These are phyloP conservation scores for Diplodia scrobiculata DNA, from an alignment of 2,329 filamentous ascomycete species.

Conservation along the genomic window DNA sequence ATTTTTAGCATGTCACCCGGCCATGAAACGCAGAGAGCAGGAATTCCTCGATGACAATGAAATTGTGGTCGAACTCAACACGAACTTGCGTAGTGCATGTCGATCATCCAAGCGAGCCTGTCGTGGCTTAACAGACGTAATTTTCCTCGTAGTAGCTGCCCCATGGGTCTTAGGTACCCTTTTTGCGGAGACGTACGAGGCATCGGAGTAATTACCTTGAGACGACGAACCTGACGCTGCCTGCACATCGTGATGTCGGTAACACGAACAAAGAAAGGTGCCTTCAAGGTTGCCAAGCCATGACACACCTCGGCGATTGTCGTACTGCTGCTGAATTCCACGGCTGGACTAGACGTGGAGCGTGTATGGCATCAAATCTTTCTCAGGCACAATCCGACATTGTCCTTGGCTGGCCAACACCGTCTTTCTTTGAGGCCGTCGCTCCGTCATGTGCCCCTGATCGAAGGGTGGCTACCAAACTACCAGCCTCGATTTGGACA, in stretches of 20 bases:
- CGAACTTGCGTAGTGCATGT: background rate
- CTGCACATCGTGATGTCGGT: slow-evolving; percentile 5
- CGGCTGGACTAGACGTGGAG: no score
- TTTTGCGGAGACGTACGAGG: slow-evolving; percentile 10
- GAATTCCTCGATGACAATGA: background rate
- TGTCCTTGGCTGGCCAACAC: no score
- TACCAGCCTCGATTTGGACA: background rate
- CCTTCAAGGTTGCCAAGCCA: background rate
- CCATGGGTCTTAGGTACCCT: slow-evolving; percentile 6
- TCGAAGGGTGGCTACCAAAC: background rate
- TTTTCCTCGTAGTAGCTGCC: slow-evolving; percentile 18
- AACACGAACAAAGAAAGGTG: background rate
- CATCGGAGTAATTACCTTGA: slow-evolving; percentile 11
- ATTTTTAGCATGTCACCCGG: background rate
- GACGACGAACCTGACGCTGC: background rate
- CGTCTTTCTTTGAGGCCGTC: background rate
- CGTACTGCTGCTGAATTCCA: no score
- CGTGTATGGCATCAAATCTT: background rate
- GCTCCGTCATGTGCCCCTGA: background rate
- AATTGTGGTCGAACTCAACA: background rate
- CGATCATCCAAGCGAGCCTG: slow-evolving; percentile 1
- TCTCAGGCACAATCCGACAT: no score
- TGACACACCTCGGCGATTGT: background rate
- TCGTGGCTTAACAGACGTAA: background rate
- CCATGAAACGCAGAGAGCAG: background rate